phyloP scores from a whole-genome alignment of 352 stramenopile genomes.

The Blastocystis sp. region DNA sequence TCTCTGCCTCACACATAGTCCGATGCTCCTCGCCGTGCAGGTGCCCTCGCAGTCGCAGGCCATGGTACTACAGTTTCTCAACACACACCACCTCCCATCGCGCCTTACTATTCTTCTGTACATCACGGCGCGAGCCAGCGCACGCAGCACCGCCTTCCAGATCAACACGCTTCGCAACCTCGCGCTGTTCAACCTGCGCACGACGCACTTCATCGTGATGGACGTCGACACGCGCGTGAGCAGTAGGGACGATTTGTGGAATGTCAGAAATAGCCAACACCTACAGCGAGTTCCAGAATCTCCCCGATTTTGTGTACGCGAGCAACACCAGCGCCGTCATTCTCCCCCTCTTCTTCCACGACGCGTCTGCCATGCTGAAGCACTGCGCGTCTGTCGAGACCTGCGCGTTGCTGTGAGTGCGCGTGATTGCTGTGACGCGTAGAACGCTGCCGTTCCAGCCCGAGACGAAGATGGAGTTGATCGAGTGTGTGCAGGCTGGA shows the following conservation, averaged over 20 bases:
- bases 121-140: not conserved
- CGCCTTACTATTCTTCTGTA: conserved; percentile 41
- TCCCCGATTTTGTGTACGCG: not conserved
- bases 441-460: conserved; percentile 30
- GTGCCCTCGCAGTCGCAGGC: not conserved
- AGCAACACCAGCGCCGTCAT: conserved; percentile 25
- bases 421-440: not conserved
- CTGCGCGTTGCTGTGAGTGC: conserved; percentile 32
- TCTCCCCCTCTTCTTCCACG: conserved; percentile 53
- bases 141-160: not conserved
- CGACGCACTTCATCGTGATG: conserved; percentile 64
- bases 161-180: conserved; percentile 63
- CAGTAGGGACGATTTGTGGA: not conserved
- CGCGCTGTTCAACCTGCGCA: conserved; percentile 46
- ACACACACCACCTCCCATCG: conserved; percentile 1
- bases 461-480: conserved; percentile 38
- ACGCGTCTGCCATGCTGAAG: not conserved
- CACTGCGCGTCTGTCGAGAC: conserved; percentile 19
- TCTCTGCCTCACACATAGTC: not conserved
- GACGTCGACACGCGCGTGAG: conserved; percentile 64
- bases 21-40: conserved; percentile 48
- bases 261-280: conserved; percentile 8
- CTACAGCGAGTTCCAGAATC: conserved; percentile 42
- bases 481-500: conserved; percentile 6
- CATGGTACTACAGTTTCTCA: conserved; percentile 20